Base-by-base conservation (phyloP, 345 rosid genomes). In the Citrus cavaleriei region DNA sequence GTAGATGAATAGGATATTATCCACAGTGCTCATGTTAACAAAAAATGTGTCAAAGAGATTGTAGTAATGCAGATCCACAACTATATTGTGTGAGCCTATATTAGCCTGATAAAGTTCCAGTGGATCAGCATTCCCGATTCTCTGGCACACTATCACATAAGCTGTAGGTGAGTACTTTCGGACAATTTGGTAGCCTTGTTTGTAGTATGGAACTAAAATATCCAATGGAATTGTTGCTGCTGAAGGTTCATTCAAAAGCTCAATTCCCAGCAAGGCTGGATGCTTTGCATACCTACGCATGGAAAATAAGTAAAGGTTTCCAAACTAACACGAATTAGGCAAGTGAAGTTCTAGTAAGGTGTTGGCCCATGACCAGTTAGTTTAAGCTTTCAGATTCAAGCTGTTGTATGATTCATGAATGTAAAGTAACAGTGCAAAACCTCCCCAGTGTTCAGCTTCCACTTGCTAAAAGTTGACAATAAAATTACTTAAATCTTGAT, bases 31-130 rank as follows among this genome's bases (percentile, higher is more conserved):
- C 95, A 88, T 59, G 80, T 90, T 87, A 46, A 78, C 80, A 82
- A 90, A 91, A 77, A 73, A 87, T 10, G 84, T 24, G 78, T 91
- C 95, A 24, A 91, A 92, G 74, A 92, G 97, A 78, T 83, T 92
- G 86, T 92, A 90, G 86, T 84, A 92, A 79, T 92, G 97, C 77
- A 92, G 85, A 82, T 92, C 97, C 84, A 92, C 86, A 78, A 92
- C 94, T 58, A 85, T 1, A 61, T 92, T 88, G 66, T 87, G 86
- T 18, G 85, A 84, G 70, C 94, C 91, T 69, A 92, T 78, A 73
- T 86, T 81, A 28, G 97, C 91, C 74, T 85, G 87, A 79, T 86
- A 89, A 67, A 92, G 94, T 80, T 92, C 97, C 63, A 86, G 28
- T 0, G 93, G 94, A 77, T 90, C 92, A 4, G 90, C 94, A 80